phyloP scores from a whole-genome alignment of 2,329 filamentous ascomycete genomes.

The Colletotrichum higginsianum region DNA sequence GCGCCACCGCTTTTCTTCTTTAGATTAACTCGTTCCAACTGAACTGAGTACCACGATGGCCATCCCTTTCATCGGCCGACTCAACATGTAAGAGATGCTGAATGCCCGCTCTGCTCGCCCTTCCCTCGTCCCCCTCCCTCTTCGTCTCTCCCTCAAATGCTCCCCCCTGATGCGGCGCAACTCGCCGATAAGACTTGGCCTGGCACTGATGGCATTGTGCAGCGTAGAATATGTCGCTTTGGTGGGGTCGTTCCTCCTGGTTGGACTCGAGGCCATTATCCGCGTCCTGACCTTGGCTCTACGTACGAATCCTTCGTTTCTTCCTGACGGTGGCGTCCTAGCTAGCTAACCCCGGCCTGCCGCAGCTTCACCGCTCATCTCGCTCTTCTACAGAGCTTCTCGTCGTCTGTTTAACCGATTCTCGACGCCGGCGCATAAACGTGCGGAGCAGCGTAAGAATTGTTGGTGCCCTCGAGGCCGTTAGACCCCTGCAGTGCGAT shows the following conservation, averaged over 20 bases:
- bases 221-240: conserved; percentile 92
- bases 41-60: conserved; percentile 58
- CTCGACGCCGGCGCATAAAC: conserved; percentile 78
- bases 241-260: conserved; percentile 84
- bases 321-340: not conserved
- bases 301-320: conserved; percentile 68
- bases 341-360: conserved; percentile 43
- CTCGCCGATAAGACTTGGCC: conserved; percentile 11
- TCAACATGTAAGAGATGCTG: conserved; percentile 62
- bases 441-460: conserved; percentile 77
- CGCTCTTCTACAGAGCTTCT: conserved; percentile 86
- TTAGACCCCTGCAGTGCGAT: conserved; percentile 51
- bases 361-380: conserved; percentile 82
- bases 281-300: conserved; percentile 90
- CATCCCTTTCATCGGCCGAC: conserved; percentile 67
- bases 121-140: conserved; percentile 15
- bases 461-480: conserved; percentile 55
- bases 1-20: conserved; percentile 22
- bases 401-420: conserved; percentile 86
- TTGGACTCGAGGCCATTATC: conserved; percentile 86
- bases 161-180: conserved; percentile 37
- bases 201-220: conserved; percentile 37
- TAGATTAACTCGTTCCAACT: conserved; percentile 41
- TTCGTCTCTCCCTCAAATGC: conserved; percentile 15
- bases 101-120: not conserved